Evolutionary conservation across 345 rosid species (phyloP), one percentile per base, ranked within the genome.

Genomic region (Lagerstroemia speciosa): DNA sequence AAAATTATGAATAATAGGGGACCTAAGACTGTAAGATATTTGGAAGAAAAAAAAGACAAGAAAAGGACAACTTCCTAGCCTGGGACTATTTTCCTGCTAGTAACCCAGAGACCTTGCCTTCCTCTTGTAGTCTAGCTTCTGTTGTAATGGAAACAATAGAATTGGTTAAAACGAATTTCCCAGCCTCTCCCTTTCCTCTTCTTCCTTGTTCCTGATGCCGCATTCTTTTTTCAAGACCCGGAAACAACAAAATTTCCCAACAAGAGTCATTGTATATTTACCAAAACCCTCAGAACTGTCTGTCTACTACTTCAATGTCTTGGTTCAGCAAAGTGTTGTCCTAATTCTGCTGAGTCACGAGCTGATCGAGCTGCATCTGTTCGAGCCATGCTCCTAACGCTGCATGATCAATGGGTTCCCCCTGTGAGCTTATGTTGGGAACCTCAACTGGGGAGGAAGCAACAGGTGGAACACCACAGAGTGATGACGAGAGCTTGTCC

Each of bases 301-400:
- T 78, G 68, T 68, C 58, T 55, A 40, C 79, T 65, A 76, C 76
- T 80, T 82, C 80, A 62, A 9, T 72, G 58, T 53, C 24, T 53
- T 52, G 67, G 67, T 26, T 38, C 43, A 50, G 62, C n/a, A 26
- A 48, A 43, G 48, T 2, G 53, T 12, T 36, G 26, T 36, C 67
- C 70, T 67, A 72, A 33, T 90, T 93, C 79, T 86, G 96, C 89
- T 90, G 98, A 78, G 96, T 93, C 77, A 93, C 90, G 2, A 89
- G 93, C 85, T 85, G 95, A 73, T 92, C 98, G 67, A 89, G 87
- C 79, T 92, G 84, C 88, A 86, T 87, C 73, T 92, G 91, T 87
- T 89, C 91, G 8, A 82, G 72, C 98, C 92, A 92, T 53, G 89
- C 90, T 75, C 91, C 87, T 69, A 88, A 73, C 16, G 81, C 85